Evolutionary conservation across 129 eudicot genomes (phyloP).

Genomic region (Tanacetum coccineum): DNA sequence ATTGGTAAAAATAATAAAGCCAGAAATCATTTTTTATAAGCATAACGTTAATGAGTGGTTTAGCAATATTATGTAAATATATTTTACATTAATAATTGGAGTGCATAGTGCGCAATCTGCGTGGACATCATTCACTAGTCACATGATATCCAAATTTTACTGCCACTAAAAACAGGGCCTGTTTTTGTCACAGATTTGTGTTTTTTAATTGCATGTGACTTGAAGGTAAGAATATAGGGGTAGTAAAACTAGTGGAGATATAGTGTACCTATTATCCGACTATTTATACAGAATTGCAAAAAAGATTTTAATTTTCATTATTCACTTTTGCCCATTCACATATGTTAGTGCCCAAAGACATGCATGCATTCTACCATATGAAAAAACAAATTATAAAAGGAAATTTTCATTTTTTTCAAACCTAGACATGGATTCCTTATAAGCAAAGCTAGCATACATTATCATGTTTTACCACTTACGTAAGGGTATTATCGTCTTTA

Average conservation of each 20-base stretch:
- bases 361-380: background rate
- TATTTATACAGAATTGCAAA: constrained; percentile 1
- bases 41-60: constrained; percentile 4
- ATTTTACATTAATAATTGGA: constrained; percentile 20
- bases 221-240: constrained; percentile 12
- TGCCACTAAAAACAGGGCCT: constrained; percentile 34
- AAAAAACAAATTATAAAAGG: background rate
- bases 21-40: background rate
- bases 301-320: background rate
- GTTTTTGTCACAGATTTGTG: constrained; percentile 29
- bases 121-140: constrained; percentile 31
- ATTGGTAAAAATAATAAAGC: background rate
- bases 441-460: background rate
- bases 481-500: constrained; percentile 11
- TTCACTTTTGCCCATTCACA: constrained; percentile 5
- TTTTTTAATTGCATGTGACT: constrained; percentile 43
- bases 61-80: constrained; percentile 2
- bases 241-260: constrained; percentile 9
- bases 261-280: background rate
- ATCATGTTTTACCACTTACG: background rate
- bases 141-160: constrained; percentile 21
- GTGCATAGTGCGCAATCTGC: constrained; percentile 34
- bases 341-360: constrained; percentile 7
- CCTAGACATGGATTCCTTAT: background rate
- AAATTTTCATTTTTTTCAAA: background rate